These are phyloP conservation scores for Betula pendula DNA, from an alignment of 306 rosid genomes.

Conservation along the genomic window DNA sequence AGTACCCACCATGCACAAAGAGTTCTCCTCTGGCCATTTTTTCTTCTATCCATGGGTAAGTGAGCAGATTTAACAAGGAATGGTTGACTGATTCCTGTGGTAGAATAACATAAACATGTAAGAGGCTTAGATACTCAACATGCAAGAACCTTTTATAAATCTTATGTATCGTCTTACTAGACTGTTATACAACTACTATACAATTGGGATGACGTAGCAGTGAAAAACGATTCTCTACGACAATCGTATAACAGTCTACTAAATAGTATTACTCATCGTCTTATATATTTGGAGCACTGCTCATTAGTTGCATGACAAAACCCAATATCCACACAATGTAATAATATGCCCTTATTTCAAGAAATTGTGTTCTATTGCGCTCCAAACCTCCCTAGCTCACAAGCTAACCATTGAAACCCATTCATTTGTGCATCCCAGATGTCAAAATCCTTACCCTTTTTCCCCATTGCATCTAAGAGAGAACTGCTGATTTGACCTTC, in stretches of 20 bases:
- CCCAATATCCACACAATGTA: background rate
- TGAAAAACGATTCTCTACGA: too few relatives aligned
- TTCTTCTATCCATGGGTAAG: conserved; percentile 95
- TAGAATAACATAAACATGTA: conserved; percentile 22
- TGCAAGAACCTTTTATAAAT: background rate
- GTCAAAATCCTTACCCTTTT: too few relatives aligned
- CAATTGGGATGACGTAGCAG: too few relatives aligned
- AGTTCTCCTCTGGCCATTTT: conserved; percentile 70
- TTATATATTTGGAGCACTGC: too few relatives aligned
- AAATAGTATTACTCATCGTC: too few relatives aligned
- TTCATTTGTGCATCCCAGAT: too few relatives aligned
- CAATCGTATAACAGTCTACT: too few relatives aligned
- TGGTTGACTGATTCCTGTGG: conserved; percentile 67
- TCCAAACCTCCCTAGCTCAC: too few relatives aligned
- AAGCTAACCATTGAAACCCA: too few relatives aligned
- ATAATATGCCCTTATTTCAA: background rate
- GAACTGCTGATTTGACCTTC: too few relatives aligned
- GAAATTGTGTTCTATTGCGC: background rate
- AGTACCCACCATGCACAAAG: conserved; percentile 83
- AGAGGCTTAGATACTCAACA: conserved; percentile 5
- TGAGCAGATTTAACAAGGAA: conserved; percentile 72
- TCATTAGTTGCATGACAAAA: background rate
- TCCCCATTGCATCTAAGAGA: too few relatives aligned
- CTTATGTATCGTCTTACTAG: background rate
- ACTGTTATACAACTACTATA: too few relatives aligned